Evolutionary conservation across 768 basidiomycete species (phyloP), one percentile per base, ranked within the genome.

Genomic region (Termitomyces sp.): DNA sequence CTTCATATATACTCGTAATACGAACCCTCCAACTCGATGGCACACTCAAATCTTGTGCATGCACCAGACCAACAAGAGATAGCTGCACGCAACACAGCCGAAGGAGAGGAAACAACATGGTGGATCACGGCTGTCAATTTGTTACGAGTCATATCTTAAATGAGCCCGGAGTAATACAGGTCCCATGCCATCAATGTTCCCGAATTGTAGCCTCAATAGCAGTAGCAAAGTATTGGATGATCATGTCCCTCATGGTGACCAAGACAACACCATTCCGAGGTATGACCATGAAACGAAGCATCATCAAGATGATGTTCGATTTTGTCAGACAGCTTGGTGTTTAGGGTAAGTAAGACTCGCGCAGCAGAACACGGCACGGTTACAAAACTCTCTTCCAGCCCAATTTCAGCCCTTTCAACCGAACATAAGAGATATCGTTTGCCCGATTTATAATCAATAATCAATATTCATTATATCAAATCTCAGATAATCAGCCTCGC

Each of bases 1-100:
- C 6, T 25, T 6, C 25, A 10, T 29, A 34, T 3, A 12, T 20
- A 17, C 1, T 8, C 4, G 5, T 9, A 20, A 29, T 36, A 73
- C 76, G 9, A 57, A 82, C 80, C 69, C 79, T 74, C 79, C 81
- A 82, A 48, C 71, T 73, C 8, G 71, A 57, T 34, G 79, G 79
- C 4, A 79, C 76, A 31, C 72, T 70, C n/a, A 81, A 70, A 64
- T 78, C 71, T 62, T 79, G 80, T 34, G 73, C 75, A n/a, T 63
- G 36, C 5, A 63, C 62, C 25, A 63, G 34, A 53, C 37, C 53
- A 10, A 56, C 11, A 29, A 43, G 38, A 52, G 52, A 38, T n/a
- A 63, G 11, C n/a, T 60, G 59, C 15, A 61, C 31, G 32, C 25
- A 56, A 15, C 20, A 52, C 4, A 63, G 11, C 3, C 37, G 36